phyloP scores from a whole-genome alignment of 768 basidiomycete species.

The Hygrocybe coccinea region DNA sequence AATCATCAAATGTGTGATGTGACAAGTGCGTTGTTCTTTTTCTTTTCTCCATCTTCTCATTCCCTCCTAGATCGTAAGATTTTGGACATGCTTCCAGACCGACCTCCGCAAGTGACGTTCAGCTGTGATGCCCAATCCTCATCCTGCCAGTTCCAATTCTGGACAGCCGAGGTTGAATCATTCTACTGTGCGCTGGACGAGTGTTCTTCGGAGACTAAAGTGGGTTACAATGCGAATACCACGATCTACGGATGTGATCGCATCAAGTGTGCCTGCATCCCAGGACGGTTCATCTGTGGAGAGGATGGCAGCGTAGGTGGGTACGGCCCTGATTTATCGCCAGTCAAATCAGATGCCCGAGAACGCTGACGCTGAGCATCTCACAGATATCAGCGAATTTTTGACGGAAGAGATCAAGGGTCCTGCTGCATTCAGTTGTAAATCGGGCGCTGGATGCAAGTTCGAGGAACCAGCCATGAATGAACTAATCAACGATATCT shows the following conservation, averaged over 20 bases:
- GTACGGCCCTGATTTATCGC: conserved; percentile 29
- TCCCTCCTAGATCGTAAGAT: conserved; percentile 77
- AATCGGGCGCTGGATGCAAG: conserved; percentile 63
- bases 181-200: conserved; percentile 87
- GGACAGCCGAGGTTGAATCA: conserved; percentile 91
- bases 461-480: conserved; percentile 99
- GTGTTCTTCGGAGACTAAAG: conserved; percentile 48
- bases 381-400: conserved; percentile 88
- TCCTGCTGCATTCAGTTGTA: conserved; percentile 83
- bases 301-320: conserved; percentile 89
- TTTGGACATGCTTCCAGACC: conserved; percentile 80
- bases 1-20: conserved; percentile 99
- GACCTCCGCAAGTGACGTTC: conserved; percentile 95
- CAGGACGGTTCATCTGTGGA: conserved; percentile 90
- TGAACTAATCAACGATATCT: conserved; percentile 84
- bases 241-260: conserved; percentile 79
- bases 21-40: conserved; percentile 63
- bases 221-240: conserved; percentile 60
- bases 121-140: conserved; percentile 64
- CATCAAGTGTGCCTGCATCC: conserved; percentile 89
- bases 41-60: neutral
- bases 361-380: neutral
- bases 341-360: neutral
- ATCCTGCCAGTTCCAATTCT: conserved; percentile 94
- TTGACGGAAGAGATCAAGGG: conserved; percentile 85